Evolutionary conservation across 2,329 filamentous ascomycete genomes (phyloP).

Genomic region (Chaetoscypha palmicola): DNA sequence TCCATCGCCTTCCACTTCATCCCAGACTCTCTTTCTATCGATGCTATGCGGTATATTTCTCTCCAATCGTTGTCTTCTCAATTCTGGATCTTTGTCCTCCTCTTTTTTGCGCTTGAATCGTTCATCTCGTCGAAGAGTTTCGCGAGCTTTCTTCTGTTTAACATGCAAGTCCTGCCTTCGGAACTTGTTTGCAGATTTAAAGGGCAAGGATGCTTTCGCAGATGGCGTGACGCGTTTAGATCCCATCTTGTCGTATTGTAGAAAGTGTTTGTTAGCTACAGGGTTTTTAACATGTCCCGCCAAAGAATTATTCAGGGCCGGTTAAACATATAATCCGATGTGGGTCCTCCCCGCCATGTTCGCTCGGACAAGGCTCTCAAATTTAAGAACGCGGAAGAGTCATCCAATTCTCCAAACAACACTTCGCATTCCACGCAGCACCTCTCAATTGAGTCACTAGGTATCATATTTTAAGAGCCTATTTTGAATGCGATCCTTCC

Average conservation of each 20-base stretch:
- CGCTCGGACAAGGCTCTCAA: slow-evolving; percentile 2
- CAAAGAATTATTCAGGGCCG: background rate
- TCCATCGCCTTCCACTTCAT: slow-evolving; percentile 61
- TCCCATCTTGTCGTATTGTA: slow-evolving; percentile 37
- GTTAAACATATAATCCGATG: no score
- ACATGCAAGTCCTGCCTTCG: slow-evolving; percentile 72
- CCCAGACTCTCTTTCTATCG: slow-evolving; percentile 86
- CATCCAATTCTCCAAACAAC: background rate
- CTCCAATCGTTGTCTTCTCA: slow-evolving; percentile 65
- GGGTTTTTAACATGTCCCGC: background rate
- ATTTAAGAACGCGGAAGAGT: slow-evolving; percentile 4
- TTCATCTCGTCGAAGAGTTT: slow-evolving; percentile 67
- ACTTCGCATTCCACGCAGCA: slow-evolving; percentile 2
- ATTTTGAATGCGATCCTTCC: slow-evolving; percentile 35
- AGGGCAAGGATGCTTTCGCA: slow-evolving; percentile 39
- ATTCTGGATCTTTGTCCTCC: slow-evolving; percentile 73
- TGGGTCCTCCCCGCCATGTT: background rate
- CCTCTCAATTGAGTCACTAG: slow-evolving; percentile 16
- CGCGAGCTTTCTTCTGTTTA: slow-evolving; percentile 69
- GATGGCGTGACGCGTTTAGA: slow-evolving; percentile 39
- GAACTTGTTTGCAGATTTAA: slow-evolving; percentile 67
- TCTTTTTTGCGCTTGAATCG: slow-evolving; percentile 75
- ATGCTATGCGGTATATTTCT: slow-evolving; percentile 75
- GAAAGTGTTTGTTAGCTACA: no score
- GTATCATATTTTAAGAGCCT: slow-evolving; percentile 23